These are phyloP conservation scores for Cadophora luteo-olivacea DNA, from an alignment of 2,329 filamentous ascomycete species.

Conservation along the genomic window DNA sequence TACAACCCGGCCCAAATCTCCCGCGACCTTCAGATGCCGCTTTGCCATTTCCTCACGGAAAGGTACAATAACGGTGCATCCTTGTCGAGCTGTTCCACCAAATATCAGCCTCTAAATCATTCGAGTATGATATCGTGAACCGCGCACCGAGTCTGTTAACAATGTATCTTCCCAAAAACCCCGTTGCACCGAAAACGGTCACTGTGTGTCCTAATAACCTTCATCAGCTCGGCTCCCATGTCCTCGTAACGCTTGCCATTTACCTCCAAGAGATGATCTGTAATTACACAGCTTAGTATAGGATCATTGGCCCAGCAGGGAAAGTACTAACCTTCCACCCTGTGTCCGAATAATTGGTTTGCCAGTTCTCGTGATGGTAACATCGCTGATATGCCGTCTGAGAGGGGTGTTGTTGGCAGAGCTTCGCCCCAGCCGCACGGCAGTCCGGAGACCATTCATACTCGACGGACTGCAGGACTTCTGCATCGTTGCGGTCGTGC, in stretches of 20 bases:
- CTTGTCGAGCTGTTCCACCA: conserved; percentile 73
- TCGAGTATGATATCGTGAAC: conserved; percentile 23
- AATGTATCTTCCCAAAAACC: conserved; percentile 94
- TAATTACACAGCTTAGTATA: conserved; percentile 41
- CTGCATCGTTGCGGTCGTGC: conserved; percentile 45
- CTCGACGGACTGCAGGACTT: conserved; percentile 49
- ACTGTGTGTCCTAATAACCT: conserved; percentile 79
- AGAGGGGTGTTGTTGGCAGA: conserved; percentile 51
- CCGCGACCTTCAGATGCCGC: conserved; percentile 94
- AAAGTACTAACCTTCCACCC: conserved; percentile 78
- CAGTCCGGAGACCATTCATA: conserved; percentile 64
- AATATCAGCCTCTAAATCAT: conserved; percentile 33
- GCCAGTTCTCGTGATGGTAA: conserved; percentile 92
- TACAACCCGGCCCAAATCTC: conserved; percentile 87
- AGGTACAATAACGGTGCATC: conserved; percentile 92
- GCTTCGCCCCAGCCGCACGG: conserved; percentile 57
- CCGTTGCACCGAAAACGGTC: conserved; percentile 97
- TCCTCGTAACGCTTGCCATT: conserved; percentile 30
- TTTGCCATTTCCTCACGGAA: conserved; percentile 98
- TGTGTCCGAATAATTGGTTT: conserved; percentile 90
- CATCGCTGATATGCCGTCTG: conserved; percentile 72
- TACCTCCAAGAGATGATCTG: conserved; percentile 89
- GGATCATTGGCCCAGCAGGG: conserved; percentile 25
- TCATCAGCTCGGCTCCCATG: conserved; percentile 33
- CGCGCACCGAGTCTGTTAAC: conserved; percentile 85